Evolutionary conservation across 129 eudicot species (phyloP), one percentile per base, ranked within the genome.

Genomic region (Lonicera japonica): DNA sequence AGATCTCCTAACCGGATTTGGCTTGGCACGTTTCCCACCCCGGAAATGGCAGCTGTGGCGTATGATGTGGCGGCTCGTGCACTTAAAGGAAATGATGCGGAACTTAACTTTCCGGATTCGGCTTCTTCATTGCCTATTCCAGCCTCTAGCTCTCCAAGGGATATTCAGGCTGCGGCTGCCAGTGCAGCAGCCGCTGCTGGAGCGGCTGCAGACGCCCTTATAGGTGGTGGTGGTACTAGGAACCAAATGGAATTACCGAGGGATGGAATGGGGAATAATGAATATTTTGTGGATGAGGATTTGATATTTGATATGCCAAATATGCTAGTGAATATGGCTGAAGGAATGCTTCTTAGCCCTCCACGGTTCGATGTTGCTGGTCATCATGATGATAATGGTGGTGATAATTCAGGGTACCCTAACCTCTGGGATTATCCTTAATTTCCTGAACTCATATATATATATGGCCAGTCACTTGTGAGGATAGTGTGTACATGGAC

Each of bases 1-100:
- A 70, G 66, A 51, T 74, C 95, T 3, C 90, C 87, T 3, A 86
- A 86, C 16, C 64, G 95, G 29, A 86, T 86, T 14, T 83, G 90
- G 95, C 90, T 86, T 17, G 95, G 95, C 53, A 68, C 95, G 21
- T 86, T 82, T 46, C 64, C 87, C 2, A 82, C 87, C 0, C 80
- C 95, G 0, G 90, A 86, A 75, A 86, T 86, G 95, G 95, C 95
- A 0, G 95, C 90, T 0, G 86, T 77, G 21, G 95, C 95, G 2
- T 86, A 86, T 70, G 95, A 86, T 43, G 95, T 86, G 53, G 95
- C 95, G 51, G 87, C 87, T 16, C 77, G 77, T 24, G 95, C 95
- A 2, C 78, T 86, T 6, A 86, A 75, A 67, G 95, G 95, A 22
- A 58, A 55, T 1, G 79, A 74, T n/a, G 87, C 89, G 1, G 90